phyloP scores from a whole-genome alignment of 2,329 filamentous ascomycete species.

The Colletotrichum trifolii region DNA sequence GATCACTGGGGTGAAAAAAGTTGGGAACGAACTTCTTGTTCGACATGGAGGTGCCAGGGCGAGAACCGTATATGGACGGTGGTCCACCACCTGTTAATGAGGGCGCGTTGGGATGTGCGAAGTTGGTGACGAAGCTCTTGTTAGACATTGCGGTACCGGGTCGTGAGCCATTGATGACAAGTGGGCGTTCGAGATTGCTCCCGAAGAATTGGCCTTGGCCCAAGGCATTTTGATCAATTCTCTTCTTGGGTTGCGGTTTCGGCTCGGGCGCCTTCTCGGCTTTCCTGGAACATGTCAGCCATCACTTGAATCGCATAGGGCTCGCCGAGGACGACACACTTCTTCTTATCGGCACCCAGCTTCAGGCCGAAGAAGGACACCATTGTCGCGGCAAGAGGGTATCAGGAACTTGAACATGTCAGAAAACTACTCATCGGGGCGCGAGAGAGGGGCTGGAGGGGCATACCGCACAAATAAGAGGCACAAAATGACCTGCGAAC shows the following conservation, averaged over 20 bases:
- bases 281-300: conserved; percentile 31
- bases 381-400: conserved; percentile 50
- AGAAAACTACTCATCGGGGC: conserved; percentile 3
- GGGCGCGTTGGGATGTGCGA: conserved; percentile 41
- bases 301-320: neutral
- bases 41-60: conserved; percentile 55
- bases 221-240: conserved; percentile 47
- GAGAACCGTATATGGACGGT: conserved; percentile 57
- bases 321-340: conserved; percentile 44
- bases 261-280: conserved; percentile 39
- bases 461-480: conserved; percentile 29
- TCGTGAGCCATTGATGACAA: conserved; percentile 44
- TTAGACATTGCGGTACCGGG: conserved; percentile 35
- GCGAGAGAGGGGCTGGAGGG: conserved; percentile 25
- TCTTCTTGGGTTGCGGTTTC: conserved; percentile 42
- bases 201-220: conserved; percentile 51
- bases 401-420: conserved; percentile 23
- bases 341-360: conserved; percentile 67
- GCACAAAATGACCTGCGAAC: conserved; percentile 19
- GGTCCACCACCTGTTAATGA: conserved; percentile 49
- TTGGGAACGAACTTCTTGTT: conserved; percentile 37
- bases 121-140: conserved; percentile 30
- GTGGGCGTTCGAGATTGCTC: conserved; percentile 47
- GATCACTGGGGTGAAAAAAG: conserved; percentile 40
- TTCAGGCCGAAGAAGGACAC: conserved; percentile 70